Percentiles rank a stretch among this genome's conserved stretches.
Conservation (phyloP, 2,329 filamentous ascomycete genomes). For the Fusarium tupiense region DNA sequence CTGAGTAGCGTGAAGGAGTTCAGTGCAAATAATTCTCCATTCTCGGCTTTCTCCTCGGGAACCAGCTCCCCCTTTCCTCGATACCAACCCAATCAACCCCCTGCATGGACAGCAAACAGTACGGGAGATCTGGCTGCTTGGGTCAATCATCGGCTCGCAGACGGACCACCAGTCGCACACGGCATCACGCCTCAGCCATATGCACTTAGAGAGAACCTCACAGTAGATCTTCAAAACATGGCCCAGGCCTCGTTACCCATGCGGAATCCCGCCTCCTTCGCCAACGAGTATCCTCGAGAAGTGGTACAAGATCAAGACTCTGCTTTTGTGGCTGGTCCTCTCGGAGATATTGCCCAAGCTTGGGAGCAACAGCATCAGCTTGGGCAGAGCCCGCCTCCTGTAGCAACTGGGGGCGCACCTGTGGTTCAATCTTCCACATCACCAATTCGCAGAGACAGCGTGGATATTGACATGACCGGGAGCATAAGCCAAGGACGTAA, state of each 20-base stretch:
- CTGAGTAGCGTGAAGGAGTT: not conserved
- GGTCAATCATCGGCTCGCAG: slow-evolving; percentile 6
- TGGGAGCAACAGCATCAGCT: slow-evolving; percentile 15
- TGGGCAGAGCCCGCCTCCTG: not conserved
- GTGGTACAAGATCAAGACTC: not conserved
- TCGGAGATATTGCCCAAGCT: slow-evolving; percentile 13
- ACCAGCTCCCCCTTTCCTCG: slow-evolving; percentile 12
- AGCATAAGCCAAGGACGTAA: not conserved
- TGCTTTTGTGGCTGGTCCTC: not conserved
- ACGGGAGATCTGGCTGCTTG: slow-evolving; percentile 5
- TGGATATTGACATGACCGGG: not conserved
- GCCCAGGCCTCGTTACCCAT: not conserved
- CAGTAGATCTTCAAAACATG: slow-evolving; percentile 22
- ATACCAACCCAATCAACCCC: not conserved
- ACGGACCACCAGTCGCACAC: not conserved
- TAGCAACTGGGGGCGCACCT: not conserved
- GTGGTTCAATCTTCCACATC: not conserved
- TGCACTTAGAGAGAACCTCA: slow-evolving; percentile 31
- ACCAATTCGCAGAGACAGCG: not conserved
- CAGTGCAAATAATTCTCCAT: not conserved
- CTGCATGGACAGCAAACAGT: slow-evolving; percentile 19
- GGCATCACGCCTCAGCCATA: slow-evolving; percentile 37
- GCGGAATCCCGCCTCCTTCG: slow-evolving; percentile 7
- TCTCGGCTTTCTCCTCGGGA: slow-evolving; percentile 11
- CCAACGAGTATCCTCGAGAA: slow-evolving; percentile 13